Evolutionary conservation across 2,329 filamentous ascomycete species (phyloP).

Genomic region (Colletotrichum kahawae): DNA sequence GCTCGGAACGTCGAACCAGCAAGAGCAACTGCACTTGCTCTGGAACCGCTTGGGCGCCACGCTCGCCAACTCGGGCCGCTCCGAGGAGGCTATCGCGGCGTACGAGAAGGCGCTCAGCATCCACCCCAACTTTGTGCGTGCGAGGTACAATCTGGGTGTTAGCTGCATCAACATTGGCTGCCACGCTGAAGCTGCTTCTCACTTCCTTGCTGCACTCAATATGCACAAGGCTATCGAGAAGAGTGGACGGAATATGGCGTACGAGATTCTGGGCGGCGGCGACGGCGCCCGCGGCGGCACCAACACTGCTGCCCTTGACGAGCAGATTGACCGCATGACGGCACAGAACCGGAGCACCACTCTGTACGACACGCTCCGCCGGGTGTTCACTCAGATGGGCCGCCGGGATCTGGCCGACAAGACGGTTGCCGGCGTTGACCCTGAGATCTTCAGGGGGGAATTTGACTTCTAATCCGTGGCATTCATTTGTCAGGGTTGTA

Average conservation of each 20-base stretch:
- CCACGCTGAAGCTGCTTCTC: constrained; percentile 89
- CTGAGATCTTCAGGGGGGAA: constrained; percentile 85
- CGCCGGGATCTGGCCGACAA: constrained; percentile 85
- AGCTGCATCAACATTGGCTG: constrained; percentile 98
- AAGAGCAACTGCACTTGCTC: constrained; percentile 86
- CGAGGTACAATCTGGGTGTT: constrained; percentile 95
- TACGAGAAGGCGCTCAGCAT: constrained; percentile 92
- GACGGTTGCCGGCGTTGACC: constrained; percentile 89
- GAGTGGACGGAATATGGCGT: constrained; percentile 81
- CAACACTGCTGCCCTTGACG: constrained; percentile 62
- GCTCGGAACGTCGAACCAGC: constrained; percentile 81
- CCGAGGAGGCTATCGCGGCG: constrained; percentile 94
- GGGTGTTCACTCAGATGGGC: constrained; percentile 98
- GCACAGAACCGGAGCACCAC: constrained; percentile 97
- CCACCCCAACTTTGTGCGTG: constrained; percentile 95
- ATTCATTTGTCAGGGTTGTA: neutral
- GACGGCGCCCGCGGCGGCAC: constrained; percentile 36
- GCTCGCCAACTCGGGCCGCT: constrained; percentile 90
- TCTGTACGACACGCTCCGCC: constrained; percentile 88
- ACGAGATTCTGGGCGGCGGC: constrained; percentile 74
- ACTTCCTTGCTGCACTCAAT: constrained; percentile 86
- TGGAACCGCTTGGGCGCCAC: constrained; percentile 98
- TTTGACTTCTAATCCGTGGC: constrained; percentile 74
- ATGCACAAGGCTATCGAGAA: constrained; percentile 96
- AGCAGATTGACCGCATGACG: constrained; percentile 83